A percentile compares a stretch with the other conserved stretches of the same genome.
Conservation (phyloP, 139 green algal genomes). For the Gonium pectorale region DNA sequence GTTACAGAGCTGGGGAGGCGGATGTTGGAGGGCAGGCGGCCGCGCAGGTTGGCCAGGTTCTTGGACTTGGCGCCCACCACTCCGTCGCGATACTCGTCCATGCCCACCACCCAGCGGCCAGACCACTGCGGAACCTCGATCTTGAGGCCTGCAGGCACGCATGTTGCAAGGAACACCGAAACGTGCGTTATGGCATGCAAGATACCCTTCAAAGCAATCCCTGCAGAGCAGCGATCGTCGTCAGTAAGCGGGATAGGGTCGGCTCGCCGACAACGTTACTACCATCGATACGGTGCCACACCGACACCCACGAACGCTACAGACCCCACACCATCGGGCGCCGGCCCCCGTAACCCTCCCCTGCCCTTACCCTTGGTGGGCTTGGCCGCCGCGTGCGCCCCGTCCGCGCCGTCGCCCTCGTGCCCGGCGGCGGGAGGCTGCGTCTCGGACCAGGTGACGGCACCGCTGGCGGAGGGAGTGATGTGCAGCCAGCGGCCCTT, state of each 20-base stretch:
- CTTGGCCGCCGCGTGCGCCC: neutral
- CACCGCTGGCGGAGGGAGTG: slow-evolving; percentile 80
- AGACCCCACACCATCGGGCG: too few species aligned
- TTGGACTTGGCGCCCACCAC: slow-evolving; percentile 97
- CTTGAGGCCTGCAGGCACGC: slow-evolving; percentile 62
- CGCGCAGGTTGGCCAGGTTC: slow-evolving; percentile 92
- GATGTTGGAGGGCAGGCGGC: slow-evolving; percentile 90
- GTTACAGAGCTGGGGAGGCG: slow-evolving; percentile 90
- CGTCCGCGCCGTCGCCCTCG: neutral
- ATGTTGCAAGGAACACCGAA: too few species aligned
- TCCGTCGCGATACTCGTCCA: slow-evolving; percentile 88
- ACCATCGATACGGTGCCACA: too few species aligned
- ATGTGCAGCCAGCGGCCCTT: slow-evolving; percentile 66
- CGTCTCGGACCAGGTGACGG: slow-evolving; percentile 78
- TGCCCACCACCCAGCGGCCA: slow-evolving; percentile 90
- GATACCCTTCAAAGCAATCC: too few species aligned
- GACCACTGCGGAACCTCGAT: slow-evolving; percentile 75
- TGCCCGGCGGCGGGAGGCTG: neutral
- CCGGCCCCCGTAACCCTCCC: too few species aligned
- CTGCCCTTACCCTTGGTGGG: slow-evolving; percentile 43
- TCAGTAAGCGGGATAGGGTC: too few species aligned
- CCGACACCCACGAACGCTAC: too few species aligned
- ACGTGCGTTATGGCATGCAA: too few species aligned
- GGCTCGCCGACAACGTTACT: too few species aligned
- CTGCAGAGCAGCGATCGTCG: too few species aligned